Evolutionary conservation across 306 rosid species (phyloP).

Genomic region (Rosa chinensis): DNA sequence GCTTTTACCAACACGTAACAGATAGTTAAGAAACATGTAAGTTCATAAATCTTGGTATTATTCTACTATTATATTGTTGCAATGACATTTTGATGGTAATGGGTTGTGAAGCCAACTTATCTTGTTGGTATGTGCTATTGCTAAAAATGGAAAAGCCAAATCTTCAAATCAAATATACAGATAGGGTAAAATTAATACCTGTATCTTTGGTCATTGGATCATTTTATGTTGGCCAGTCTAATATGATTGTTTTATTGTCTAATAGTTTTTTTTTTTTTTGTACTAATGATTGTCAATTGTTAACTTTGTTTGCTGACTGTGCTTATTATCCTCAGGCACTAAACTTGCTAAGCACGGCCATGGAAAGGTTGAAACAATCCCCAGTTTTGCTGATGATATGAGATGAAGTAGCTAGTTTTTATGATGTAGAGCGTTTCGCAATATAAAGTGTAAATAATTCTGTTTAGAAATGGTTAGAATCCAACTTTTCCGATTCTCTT

Average conservation of each 20-base stretch:
- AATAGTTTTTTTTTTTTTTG: not conserved
- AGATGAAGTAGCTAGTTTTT: slow-evolving; percentile 8
- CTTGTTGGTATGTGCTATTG: not conserved
- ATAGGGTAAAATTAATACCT: not conserved
- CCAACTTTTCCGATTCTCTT: not conserved
- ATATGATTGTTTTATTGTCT: too few species aligned
- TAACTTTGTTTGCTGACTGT: slow-evolving; percentile 4
- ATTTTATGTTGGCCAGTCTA: not conserved
- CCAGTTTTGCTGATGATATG: slow-evolving; percentile 19
- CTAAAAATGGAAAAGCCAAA: not conserved
- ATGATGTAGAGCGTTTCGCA: not conserved
- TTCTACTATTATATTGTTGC: not conserved
- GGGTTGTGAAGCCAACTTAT: not conserved
- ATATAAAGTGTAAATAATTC: slow-evolving; percentile 14
- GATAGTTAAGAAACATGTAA: slow-evolving; percentile 31
- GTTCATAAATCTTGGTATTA: not conserved
- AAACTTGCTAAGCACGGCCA: slow-evolving; percentile 30
- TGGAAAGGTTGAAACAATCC: slow-evolving; percentile 29
- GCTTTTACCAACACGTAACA: slow-evolving; percentile 42
- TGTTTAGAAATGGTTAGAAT: not conserved
- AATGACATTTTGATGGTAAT: not conserved
- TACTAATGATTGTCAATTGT: slow-evolving; percentile 4
- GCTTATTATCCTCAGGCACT: slow-evolving; percentile 43
- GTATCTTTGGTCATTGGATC: not conserved
- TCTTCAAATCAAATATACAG: not conserved